A percentile compares a stretch with the other conserved stretches of the same genome.
These are phyloP conservation scores for Talaromyces adpressus DNA, from an alignment of 495 filamentous ascomycete species.

Conservation along the genomic window DNA sequence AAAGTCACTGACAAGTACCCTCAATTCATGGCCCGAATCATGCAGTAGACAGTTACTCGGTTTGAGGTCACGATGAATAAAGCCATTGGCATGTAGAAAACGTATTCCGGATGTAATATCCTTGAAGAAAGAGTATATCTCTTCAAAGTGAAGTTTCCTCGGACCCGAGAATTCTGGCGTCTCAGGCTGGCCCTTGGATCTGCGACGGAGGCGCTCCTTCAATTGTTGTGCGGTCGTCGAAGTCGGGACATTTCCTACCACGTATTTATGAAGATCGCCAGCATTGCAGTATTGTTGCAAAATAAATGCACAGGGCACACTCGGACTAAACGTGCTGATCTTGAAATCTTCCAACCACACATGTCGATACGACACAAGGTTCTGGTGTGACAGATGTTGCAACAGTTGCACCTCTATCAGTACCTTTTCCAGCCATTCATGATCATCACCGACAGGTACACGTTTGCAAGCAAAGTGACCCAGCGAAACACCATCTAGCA, in stretches of 20 bases:
- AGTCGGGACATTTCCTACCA: conserved; percentile 57
- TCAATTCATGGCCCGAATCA: conserved; percentile 57
- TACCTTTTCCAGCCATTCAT: conserved; percentile 92
- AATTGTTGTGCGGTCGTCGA: conserved; percentile 67
- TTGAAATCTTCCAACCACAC: conserved; percentile 93
- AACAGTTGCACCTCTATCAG: conserved; percentile 88
- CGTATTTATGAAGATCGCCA: conserved; percentile 84
- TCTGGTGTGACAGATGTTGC: conserved; percentile 84
- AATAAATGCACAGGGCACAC: conserved; percentile 91
- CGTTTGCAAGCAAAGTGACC: conserved; percentile 95
- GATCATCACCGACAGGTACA: conserved; percentile 91
- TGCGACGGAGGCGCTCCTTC: conserved; percentile 77
- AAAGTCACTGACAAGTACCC: conserved; percentile 92
- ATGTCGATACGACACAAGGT: conserved; percentile 94
- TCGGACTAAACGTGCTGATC: conserved; percentile 78
- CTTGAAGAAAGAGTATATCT: conserved; percentile 95
- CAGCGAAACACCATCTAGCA: conserved; percentile 79
- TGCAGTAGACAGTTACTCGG: conserved; percentile 94
- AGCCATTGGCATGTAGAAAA: conserved; percentile 86
- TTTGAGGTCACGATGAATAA: conserved; percentile 94
- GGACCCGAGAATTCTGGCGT: conserved; percentile 43
- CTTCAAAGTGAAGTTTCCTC: conserved; percentile 71
- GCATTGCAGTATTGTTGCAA: conserved; percentile 95
- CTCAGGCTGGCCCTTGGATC: conserved; percentile 58
- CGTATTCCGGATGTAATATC: conserved; percentile 89